Evolutionary conservation across 2,329 filamentous ascomycete genomes (phyloP), one percentile per base, ranked within the genome.

Genomic region (Neofusicoccum sp.): DNA sequence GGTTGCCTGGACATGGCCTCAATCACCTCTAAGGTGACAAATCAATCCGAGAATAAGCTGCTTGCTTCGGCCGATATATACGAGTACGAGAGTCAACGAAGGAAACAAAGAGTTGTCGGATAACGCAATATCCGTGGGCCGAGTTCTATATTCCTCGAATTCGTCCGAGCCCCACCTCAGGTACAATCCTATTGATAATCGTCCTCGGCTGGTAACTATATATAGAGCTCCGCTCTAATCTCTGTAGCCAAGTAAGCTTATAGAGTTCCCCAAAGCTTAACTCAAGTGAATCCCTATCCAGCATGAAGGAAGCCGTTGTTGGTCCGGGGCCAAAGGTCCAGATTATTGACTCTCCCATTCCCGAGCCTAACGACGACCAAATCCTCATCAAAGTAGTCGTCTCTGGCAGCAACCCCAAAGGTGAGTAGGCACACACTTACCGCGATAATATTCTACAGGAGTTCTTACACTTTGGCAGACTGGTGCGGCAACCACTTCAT

Each of bases 341-440:
- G 4, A 75, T 83, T 47, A 71, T 77, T 9, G 74, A 77, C 48
- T 69, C 70, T 3, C 61, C 70, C 0, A 70, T 77, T 28, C 75
- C 75, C 1, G 65, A 71, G 36, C 74, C 75, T 1, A 67, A 68
- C 3, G 68, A 70, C 1, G 70, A 74, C 22, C 71, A 66, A 31
- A 43, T 67, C n/a, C 33, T 67, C 31, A 67, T 67, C 59, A 67
- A 67, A 39, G 66, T 68, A 22, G 50, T 63, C 6, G 61, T 63
- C 6, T 56, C 64, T 11, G 67, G 65, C 6, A 49, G 63, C n/a
- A 67, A 68, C 52, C 67, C 67, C 29, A 67, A 68, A 47, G 67
- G 68, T 43, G 67, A 65, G 67, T 61, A 65, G 36, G 39, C 49
- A 16, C 12, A 56, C 34, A 11, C 12, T 12, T 29, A 33, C 14